A percentile compares a stretch with the other conserved stretches of the same genome.
phyloP scores from a whole-genome alignment of 2,329 filamentous ascomycete genomes.

The Talaromyces sp. region DNA sequence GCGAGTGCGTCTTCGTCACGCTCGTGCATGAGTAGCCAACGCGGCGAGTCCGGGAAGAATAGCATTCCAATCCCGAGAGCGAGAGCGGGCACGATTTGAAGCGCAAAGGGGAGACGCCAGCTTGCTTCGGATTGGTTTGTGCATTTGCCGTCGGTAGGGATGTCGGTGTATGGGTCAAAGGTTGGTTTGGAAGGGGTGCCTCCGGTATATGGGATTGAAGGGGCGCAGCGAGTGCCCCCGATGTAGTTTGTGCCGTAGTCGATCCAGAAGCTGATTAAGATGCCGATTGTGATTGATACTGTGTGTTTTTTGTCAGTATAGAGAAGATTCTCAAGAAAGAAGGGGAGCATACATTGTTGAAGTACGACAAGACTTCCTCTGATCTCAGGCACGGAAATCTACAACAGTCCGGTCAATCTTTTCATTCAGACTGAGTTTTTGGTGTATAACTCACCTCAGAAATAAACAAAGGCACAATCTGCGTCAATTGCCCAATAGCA shows the following conservation, averaged over 20 bases:
- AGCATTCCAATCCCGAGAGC: constrained; percentile 37
- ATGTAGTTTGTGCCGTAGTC: constrained; percentile 46
- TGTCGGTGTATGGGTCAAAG: constrained; percentile 42
- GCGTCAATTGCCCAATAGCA: constrained; percentile 40
- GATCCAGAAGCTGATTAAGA: constrained; percentile 36
- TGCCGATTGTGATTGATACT: constrained; percentile 42
- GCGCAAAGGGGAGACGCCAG: constrained; percentile 44
- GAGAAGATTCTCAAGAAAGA: background rate
- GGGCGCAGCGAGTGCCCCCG: constrained; percentile 43
- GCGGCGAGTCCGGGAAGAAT: constrained; percentile 54
- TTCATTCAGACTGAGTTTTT: background rate
- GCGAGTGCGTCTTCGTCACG: constrained; percentile 47
- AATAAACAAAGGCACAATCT: constrained; percentile 52
- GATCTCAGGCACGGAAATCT: constrained; percentile 40
- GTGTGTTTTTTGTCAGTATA: constrained; percentile 22
- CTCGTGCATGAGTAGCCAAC: constrained; percentile 49
- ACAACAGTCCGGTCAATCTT: constrained; percentile 19
- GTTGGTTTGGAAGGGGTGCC: constrained; percentile 33
- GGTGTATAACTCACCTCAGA: constrained; percentile 42
- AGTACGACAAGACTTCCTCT: constrained; percentile 35
- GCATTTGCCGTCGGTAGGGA: constrained; percentile 41
- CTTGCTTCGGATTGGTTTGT: constrained; percentile 46
- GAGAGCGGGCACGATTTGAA: constrained; percentile 43
- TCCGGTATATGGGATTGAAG: constrained; percentile 44
- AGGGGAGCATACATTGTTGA: constrained; percentile 30